phyloP scores from a whole-genome alignment of 2,329 filamentous ascomycete genomes.

The Fusarium coicis region DNA sequence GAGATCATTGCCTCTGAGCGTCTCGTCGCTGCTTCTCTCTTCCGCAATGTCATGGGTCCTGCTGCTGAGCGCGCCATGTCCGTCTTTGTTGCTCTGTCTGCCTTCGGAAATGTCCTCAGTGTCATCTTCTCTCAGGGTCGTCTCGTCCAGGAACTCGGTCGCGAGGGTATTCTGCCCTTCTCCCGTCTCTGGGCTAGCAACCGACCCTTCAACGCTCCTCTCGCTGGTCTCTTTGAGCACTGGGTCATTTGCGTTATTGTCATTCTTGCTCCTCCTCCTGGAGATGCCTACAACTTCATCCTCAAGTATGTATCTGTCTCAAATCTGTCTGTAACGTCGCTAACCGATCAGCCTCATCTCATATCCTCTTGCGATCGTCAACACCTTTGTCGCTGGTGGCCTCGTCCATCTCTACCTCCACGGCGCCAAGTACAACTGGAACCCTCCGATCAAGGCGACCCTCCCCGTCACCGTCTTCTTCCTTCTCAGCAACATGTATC shows the following conservation, averaged over 20 bases:
- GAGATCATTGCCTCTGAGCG: constrained; percentile 63
- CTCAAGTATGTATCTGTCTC: constrained; percentile 57
- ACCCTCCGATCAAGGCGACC: constrained; percentile 65
- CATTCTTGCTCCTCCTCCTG: constrained; percentile 74
- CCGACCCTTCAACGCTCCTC: constrained; percentile 70
- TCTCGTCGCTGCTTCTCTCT: constrained; percentile 65
- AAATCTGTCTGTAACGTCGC: neutral
- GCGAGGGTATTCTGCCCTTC: constrained; percentile 73
- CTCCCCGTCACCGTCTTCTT: constrained; percentile 68
- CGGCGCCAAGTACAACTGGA: constrained; percentile 60
- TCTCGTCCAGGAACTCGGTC: constrained; percentile 72
- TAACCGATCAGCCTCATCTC: constrained; percentile 63
- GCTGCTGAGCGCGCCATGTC: constrained; percentile 68
- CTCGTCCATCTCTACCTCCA: constrained; percentile 65
- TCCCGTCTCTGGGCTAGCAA: constrained; percentile 72
- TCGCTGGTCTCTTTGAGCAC: constrained; percentile 71
- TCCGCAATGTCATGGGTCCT: constrained; percentile 65
- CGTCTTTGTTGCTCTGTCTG: constrained; percentile 74
- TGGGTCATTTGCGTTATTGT: constrained; percentile 73
- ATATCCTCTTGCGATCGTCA: constrained; percentile 70
- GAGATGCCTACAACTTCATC: constrained; percentile 73
- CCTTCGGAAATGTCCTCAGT: constrained; percentile 73
- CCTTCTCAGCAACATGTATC: constrained; percentile 69
- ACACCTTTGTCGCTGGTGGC: constrained; percentile 63
- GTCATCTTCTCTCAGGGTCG: constrained; percentile 77